Evolutionary conservation across 192 early-diverging fungal genomes (phyloP), one percentile per base, ranked within the genome.

Genomic region (Coemansia sp.): DNA sequence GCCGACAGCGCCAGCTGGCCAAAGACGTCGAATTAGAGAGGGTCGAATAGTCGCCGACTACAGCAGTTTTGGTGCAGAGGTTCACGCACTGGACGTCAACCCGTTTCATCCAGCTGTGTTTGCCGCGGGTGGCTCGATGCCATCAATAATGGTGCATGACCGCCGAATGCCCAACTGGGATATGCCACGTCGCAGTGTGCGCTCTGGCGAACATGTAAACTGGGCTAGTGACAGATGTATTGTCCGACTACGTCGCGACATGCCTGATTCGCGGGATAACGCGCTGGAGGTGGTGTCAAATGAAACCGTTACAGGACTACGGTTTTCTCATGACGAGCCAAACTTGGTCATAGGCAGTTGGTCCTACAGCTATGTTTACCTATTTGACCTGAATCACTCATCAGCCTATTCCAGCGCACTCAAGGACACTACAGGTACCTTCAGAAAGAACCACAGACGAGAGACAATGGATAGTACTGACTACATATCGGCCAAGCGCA

Each of bases 111-210:
- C 79, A 21, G 62, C 77, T 6, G 73, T 83, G 50, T 84, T 89
- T 72, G 86, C 81, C 9, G 77, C 85, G 16, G 87, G 73, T 9
- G 87, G 87, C 21, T 77, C 80, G 52, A 48, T 82, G 38, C 66
- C 69, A 21, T 79, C 69, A 3, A 72, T 79, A 24, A 59, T 79
- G 65, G 62, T 79, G 6, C 76, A 79, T 53, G 84, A 85, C 54
- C 72, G 81, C 16, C 65, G 84, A 23, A 79, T 84, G 74, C 25
- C 60, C 4, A 28, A 25, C 10, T 43, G 12, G 16, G 46, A 29
- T 19, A 10, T 24, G 33, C 19, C 31, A 27, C 1, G 46, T 0
- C 22, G 31, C 21, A 23, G 18, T 11, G 29, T 5, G 8, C 31
- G 30, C 16, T 11, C 23, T 7, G 16, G 14, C 5, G 12, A 25